Evolutionary conservation across 352 stramenopile genomes (phyloP).

Genomic region (Pythium volutum): DNA sequence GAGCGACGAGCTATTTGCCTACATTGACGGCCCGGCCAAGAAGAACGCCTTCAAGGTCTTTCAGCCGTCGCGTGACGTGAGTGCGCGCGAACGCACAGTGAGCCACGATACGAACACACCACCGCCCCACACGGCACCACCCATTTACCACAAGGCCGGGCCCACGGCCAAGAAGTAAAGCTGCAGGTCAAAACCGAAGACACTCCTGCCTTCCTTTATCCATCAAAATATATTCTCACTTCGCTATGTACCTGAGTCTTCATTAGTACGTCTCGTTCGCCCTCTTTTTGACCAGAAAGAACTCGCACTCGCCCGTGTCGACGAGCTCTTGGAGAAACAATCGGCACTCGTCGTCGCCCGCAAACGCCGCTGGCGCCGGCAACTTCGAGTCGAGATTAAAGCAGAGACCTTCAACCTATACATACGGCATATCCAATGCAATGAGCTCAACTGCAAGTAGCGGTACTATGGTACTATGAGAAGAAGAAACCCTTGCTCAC

Average conservation of each 20-base stretch:
- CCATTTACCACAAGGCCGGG: slow-evolving; percentile 20
- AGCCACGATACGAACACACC: slow-evolving; percentile 11
- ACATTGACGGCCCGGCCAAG: slow-evolving; percentile 73
- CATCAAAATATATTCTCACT: neutral
- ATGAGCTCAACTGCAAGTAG: neutral
- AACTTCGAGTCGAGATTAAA: slow-evolving; percentile 85
- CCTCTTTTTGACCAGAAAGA: slow-evolving; percentile 43
- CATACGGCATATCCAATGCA: too few species aligned
- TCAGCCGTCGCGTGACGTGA: slow-evolving; percentile 31
- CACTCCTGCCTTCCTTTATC: neutral
- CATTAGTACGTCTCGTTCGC: neutral
- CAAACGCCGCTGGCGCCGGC: slow-evolving; percentile 41
- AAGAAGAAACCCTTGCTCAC: slow-evolving; percentile 1
- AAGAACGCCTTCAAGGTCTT: slow-evolving; percentile 70
- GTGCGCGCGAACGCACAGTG: slow-evolving; percentile 17
- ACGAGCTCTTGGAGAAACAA: slow-evolving; percentile 66
- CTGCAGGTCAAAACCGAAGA: too few species aligned
- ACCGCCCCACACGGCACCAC: slow-evolving; percentile 9
- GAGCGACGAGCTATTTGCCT: slow-evolving; percentile 79
- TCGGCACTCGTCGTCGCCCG: slow-evolving; percentile 42
- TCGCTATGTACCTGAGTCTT: neutral
- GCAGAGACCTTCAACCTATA: slow-evolving; percentile 49
- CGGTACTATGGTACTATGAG: neutral
- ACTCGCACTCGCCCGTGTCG: slow-evolving; percentile 63
- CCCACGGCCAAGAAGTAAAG: slow-evolving; percentile 22